Base-by-base conservation (phyloP, 2,329 filamentous ascomycete genomes). In the Fusarium torreyae region DNA sequence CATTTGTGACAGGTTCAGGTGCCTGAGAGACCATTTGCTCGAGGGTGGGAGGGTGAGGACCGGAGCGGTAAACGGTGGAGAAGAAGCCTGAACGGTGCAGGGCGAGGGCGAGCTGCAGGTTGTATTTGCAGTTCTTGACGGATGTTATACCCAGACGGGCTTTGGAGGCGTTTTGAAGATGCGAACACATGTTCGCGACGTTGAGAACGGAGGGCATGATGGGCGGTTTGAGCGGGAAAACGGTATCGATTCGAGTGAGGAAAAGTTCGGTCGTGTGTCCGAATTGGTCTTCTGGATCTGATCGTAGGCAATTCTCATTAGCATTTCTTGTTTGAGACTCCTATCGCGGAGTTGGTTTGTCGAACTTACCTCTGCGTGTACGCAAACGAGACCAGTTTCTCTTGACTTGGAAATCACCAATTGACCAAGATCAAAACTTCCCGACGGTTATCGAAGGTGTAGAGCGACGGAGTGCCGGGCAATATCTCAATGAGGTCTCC, bases 81-180 rank as follows among this genome's bases (percentile, higher is more conserved):
- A 98, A 82, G 83, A 95, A 94, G 72, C 94, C 94, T 61, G 91
- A 87, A 71, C 92, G 90, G 81, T 97, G 94, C 44, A 98, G 86
- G 38, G 92, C 91, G 20, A 96, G 87, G 52, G 89, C 86, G 17
- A 97, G 84, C 44, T 84, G 84, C 66, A 97, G 89, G 84, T 96
- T 94, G 78, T 94, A 89, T 72, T 94, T 94, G 50, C 89, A 91
- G 82, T 91, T 91, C 45, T 91, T 89, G 68, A 97, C 87, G 9
- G 93, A 97, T 33, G 94, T 97, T 51, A 97, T 85, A 71, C 91
- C 92, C 1, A 98, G 89, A 2, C 91, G 90, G n/a, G 92, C 93
- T 75, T 90, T 90, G 58, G 92, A 92, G 71, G 92, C 93, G 84
- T 98, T 98, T 80, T 96, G 93, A 59, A 98, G 86, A 83, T 97